phyloP scores from a whole-genome alignment of 768 basidiomycete genomes.

The Amanita muscaria region DNA sequence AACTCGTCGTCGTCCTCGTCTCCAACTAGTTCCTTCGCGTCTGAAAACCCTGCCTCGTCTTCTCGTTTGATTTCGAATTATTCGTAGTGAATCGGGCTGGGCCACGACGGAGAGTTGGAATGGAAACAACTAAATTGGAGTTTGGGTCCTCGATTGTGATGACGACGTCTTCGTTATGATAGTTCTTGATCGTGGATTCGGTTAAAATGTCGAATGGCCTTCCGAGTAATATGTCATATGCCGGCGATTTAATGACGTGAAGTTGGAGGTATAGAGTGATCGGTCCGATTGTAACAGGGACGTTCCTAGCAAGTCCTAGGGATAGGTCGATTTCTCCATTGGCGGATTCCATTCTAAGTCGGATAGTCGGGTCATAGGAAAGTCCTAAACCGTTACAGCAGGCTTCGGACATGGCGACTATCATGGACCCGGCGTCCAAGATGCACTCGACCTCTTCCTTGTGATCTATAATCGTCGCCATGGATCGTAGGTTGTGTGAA shows the following conservation, averaged over 20 bases:
- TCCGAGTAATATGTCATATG: constrained; percentile 12
- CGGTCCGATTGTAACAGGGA: background rate
- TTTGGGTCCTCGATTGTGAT: background rate
- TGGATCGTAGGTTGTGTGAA: constrained; percentile 13
- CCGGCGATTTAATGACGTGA: constrained; percentile 10
- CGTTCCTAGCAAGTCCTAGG: no score
- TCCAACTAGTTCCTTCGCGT: no score
- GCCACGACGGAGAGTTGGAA: no score
- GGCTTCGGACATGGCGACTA: constrained; percentile 18
- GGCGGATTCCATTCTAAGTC: constrained; percentile 17
- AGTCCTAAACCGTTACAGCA: constrained; percentile 13
- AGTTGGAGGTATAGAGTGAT: constrained; percentile 6
- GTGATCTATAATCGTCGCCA: constrained; percentile 15
- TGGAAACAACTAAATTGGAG: no score
- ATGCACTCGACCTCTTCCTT: constrained; percentile 14
- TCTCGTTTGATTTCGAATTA: no score
- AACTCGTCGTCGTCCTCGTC: no score
- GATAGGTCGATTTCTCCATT: no score
- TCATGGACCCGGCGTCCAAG: constrained; percentile 18
- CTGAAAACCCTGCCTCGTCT: no score
- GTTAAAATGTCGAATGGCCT: constrained; percentile 8
- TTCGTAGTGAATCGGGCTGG: no score
- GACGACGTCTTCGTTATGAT: background rate
- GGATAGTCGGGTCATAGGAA: constrained; percentile 13
- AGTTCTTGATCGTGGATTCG: background rate